phyloP scores from a whole-genome alignment of 805 yeast genomes.

The Nakazawaea populi region DNA sequence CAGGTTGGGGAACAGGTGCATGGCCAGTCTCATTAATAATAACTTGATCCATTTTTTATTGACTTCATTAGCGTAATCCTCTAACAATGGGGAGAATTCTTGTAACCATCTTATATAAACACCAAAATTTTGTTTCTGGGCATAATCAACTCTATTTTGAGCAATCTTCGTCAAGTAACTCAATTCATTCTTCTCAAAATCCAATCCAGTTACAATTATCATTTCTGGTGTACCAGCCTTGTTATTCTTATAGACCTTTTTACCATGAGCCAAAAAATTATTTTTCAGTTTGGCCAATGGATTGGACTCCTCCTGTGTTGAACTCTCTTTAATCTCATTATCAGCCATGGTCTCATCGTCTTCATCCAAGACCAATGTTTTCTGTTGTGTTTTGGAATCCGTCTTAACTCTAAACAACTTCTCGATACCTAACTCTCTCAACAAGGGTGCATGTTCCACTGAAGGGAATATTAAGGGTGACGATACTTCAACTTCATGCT shows the following conservation, averaged over 20 bases:
- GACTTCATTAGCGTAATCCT: slow-evolving; percentile 35
- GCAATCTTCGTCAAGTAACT: slow-evolving; percentile 61
- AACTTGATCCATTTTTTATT: slow-evolving; percentile 55
- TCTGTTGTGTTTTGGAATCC: slow-evolving; percentile 32
- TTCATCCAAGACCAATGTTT: slow-evolving; percentile 33
- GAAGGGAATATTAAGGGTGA: slow-evolving; percentile 63
- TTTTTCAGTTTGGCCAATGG: slow-evolving; percentile 45
- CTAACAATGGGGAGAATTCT: slow-evolving; percentile 66
- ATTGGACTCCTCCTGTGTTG: slow-evolving; percentile 31
- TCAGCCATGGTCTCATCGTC: slow-evolving; percentile 34
- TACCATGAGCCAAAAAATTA: slow-evolving; percentile 61
- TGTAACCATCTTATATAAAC: slow-evolving; percentile 79
- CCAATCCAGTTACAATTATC: slow-evolving; percentile 74
- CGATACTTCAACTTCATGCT: slow-evolving; percentile 39
- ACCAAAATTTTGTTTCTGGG: slow-evolving; percentile 76
- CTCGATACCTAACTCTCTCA: slow-evolving; percentile 51
- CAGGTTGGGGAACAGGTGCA: slow-evolving; percentile 89
- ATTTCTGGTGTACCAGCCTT: slow-evolving; percentile 48
- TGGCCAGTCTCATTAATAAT: slow-evolving; percentile 74
- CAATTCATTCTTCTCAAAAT: slow-evolving; percentile 59
- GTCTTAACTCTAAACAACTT: slow-evolving; percentile 42
- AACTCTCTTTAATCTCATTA: slow-evolving; percentile 42
- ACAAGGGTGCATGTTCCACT: slow-evolving; percentile 60
- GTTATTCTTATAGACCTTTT: slow-evolving; percentile 36
- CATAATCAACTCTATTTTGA: slow-evolving; percentile 86